Conservation (phyloP, 257 asterid genomes). For the Fraxinus quadrangulata region DNA sequence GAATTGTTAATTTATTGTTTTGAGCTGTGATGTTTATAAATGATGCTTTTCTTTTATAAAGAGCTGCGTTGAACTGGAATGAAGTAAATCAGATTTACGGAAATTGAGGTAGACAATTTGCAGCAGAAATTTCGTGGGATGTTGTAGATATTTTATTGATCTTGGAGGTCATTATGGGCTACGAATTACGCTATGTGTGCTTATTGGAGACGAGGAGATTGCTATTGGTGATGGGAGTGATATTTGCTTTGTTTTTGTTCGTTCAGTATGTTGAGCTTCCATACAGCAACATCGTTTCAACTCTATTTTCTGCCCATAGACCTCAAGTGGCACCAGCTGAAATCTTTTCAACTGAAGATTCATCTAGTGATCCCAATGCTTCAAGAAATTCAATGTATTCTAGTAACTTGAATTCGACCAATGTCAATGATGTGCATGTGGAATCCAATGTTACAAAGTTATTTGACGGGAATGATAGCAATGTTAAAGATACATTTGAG, state of each 20-base stretch:
- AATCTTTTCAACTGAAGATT: constrained; percentile 30
- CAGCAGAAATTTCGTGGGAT: constrained; percentile 31
- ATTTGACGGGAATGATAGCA: constrained; percentile 34
- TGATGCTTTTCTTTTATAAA: background rate
- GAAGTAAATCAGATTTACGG: background rate
- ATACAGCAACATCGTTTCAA: constrained; percentile 44
- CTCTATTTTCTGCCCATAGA: constrained; percentile 42
- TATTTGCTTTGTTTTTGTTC: constrained; percentile 54
- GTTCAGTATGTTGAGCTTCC: constrained; percentile 74
- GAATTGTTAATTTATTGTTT: constrained; percentile 2
- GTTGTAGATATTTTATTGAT: constrained; percentile 11
- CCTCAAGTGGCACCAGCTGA: constrained; percentile 26
- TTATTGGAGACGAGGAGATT: constrained; percentile 55
- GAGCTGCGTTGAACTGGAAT: background rate
- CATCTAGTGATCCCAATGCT: constrained; percentile 25
- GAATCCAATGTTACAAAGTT: constrained; percentile 21
- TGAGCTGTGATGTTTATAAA: background rate
- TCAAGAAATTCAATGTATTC: constrained; percentile 25
- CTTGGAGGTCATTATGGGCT: constrained; percentile 45
- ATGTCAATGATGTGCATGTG: constrained; percentile 20
- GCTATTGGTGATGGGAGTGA: constrained; percentile 54
- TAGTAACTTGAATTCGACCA: constrained; percentile 34
- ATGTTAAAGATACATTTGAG: constrained; percentile 27
- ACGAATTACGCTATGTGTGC: constrained; percentile 37
- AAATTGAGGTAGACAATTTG: background rate